Evolutionary conservation across 441 rosid genomes (phyloP), one percentile per base, ranked within the genome.

Genomic region (Syzygium syzygioides): DNA sequence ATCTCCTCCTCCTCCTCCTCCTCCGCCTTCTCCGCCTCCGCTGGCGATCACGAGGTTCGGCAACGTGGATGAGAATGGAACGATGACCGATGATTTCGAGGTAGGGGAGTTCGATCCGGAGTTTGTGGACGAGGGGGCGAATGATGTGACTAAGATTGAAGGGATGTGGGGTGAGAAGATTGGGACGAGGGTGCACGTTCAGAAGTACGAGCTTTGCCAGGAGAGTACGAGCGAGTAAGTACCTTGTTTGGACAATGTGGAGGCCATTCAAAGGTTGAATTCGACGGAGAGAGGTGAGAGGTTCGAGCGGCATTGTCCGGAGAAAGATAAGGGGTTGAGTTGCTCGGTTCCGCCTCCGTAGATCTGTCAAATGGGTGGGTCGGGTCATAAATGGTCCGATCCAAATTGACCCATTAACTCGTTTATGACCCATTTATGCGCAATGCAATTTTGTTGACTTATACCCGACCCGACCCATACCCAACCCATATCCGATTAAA

Each of bases 271-370:
- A 90, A 91, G 66, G 92, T 90, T 97, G 90, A 94, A 93, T 54
- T 94, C 98, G 88, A 96, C 96, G 37, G 95, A 91, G 66, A 98
- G 86, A 90, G 98, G 99, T 23, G 98, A 98, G 90, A 91, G 88
- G 76, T 97, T 95, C 52, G 98, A 98, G 87, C 93, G 99, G 89
- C 94, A 97, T 94, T 98, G 99, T 85, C 99, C 98, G 19, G 88
- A 91, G 55, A 90, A 93, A 55, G 97, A 94, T 15, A 85, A 90
- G 87, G 95, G 90, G 15, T 90, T 96, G 95, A 94, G 95, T 93
- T 98, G 99, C 91, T 91, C 94, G 91, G 94, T 98, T n/a, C 97
- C 99, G 3, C 86, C 94, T 28, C 99, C 99, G 0, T n/a, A n/a
- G n/a, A n/a, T n/a, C n/a, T n/a, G n/a, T n/a, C n/a, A n/a, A n/a